phyloP scores from a whole-genome alignment of 495 filamentous ascomycete genomes.

The Cercophora scortea region DNA sequence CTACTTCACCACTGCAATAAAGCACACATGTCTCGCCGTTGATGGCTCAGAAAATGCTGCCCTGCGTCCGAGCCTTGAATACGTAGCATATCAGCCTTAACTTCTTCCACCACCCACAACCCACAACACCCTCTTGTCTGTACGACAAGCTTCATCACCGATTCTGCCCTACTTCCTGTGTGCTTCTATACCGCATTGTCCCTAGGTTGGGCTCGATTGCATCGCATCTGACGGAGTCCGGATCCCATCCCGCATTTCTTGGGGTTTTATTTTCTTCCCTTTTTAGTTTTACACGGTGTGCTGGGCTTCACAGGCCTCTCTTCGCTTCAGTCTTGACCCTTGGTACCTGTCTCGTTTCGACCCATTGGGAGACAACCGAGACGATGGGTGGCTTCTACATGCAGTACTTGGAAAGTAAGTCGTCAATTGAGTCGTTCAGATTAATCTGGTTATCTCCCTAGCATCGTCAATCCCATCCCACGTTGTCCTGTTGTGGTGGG shows the following conservation, averaged over 20 bases:
- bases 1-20: constrained; percentile 49
- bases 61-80: constrained; percentile 38
- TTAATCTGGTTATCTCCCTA: neutral
- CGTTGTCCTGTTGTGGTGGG: constrained; percentile 15
- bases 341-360: constrained; percentile 1
- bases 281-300: constrained; percentile 13
- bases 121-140: constrained; percentile 30
- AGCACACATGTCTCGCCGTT: constrained; percentile 55
- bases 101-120: constrained; percentile 17
- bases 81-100: constrained; percentile 44
- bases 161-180: constrained; percentile 19
- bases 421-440: constrained; percentile 14
- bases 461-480: constrained; percentile 7
- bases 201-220: constrained; percentile 50
- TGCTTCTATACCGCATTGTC: constrained; percentile 18
- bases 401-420: constrained; percentile 58
- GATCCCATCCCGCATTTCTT: constrained; percentile 23
- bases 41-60: constrained; percentile 34
- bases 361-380: constrained; percentile 18
- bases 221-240: constrained; percentile 39
- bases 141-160: constrained; percentile 36
- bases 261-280: constrained; percentile 15
- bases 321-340: neutral
- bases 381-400: constrained; percentile 56
- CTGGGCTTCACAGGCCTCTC: constrained; percentile 8